Percentiles rank a stretch among this genome's conserved stretches.
Evolutionary conservation across 306 rosid species (phyloP).

Genomic region (Mimosa bimucronata): DNA sequence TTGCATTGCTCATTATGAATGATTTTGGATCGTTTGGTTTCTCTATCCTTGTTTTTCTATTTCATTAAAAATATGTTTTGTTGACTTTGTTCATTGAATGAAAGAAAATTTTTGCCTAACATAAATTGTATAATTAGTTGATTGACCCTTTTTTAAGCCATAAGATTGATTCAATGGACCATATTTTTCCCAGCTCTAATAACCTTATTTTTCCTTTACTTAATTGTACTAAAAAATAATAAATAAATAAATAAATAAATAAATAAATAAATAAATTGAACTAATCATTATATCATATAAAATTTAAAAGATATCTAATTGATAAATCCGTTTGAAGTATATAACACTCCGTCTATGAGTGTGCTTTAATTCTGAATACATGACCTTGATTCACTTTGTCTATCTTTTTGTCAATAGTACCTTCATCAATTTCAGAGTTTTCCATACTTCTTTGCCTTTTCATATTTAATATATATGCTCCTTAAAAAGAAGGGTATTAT

Average conservation of each 20-base stretch:
- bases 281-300: neutral
- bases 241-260: too few relatives aligned
- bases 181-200: neutral
- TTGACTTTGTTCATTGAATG: neutral
- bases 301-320: neutral
- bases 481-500: too few relatives aligned
- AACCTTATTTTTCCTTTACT: neutral
- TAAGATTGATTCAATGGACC: neutral
- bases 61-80: neutral
- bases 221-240: neutral
- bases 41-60: neutral
- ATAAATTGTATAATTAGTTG: neutral
- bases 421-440: too few relatives aligned
- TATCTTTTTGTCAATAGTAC: too few relatives aligned
- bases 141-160: neutral
- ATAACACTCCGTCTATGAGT: too few relatives aligned
- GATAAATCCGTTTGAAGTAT: neutral
- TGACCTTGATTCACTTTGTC: too few relatives aligned
- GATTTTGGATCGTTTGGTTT: neutral
- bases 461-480: too few relatives aligned
- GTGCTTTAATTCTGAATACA: too few relatives aligned
- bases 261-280: neutral
- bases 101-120: neutral
- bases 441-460: too few relatives aligned
- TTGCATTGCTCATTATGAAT: neutral